phyloP scores from a whole-genome alignment of 2,329 filamentous ascomycete species.

The Alternaria novae-zelandiae region DNA sequence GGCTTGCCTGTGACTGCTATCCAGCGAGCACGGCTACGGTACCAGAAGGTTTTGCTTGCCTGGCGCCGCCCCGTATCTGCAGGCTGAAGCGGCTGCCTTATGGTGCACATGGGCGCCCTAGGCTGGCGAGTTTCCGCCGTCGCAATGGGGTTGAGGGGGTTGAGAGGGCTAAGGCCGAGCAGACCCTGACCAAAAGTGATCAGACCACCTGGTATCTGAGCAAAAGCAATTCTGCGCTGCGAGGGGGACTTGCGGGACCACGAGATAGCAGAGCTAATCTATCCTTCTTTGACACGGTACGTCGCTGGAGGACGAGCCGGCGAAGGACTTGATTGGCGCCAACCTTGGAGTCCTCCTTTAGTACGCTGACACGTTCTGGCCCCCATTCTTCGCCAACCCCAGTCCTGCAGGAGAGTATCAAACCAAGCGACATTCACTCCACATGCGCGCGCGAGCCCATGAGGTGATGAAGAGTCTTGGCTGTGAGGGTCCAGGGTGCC shows the following conservation, averaged over 20 bases:
- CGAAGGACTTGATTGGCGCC: background rate
- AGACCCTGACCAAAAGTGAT: background rate
- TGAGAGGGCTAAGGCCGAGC: background rate
- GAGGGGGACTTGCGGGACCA: background rate
- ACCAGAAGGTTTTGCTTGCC: constrained; percentile 2
- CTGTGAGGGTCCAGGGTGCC: constrained; percentile 1
- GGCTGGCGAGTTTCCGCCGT: background rate
- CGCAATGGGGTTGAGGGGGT: background rate
- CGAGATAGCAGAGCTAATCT: constrained; percentile 1
- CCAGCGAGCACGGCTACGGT: background rate
- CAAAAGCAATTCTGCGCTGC: constrained; percentile 11
- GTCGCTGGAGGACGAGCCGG: constrained; percentile 1
- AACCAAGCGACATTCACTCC: background rate
- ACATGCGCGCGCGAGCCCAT: constrained; percentile 12
- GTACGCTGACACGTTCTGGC: constrained; percentile 18
- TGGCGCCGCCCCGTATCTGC: background rate
- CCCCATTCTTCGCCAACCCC: constrained; percentile 29
- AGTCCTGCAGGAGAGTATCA: constrained; percentile 14
- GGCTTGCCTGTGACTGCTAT: constrained; percentile 4
- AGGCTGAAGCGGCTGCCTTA: constrained; percentile 1
- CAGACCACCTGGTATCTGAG: background rate
- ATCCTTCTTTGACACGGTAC: background rate
- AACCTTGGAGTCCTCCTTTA: background rate
- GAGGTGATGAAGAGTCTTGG: constrained; percentile 7
- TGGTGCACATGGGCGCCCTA: constrained; percentile 1